Evolutionary conservation across 345 rosid species (phyloP).

Genomic region (Rhodamnia argentea): DNA sequence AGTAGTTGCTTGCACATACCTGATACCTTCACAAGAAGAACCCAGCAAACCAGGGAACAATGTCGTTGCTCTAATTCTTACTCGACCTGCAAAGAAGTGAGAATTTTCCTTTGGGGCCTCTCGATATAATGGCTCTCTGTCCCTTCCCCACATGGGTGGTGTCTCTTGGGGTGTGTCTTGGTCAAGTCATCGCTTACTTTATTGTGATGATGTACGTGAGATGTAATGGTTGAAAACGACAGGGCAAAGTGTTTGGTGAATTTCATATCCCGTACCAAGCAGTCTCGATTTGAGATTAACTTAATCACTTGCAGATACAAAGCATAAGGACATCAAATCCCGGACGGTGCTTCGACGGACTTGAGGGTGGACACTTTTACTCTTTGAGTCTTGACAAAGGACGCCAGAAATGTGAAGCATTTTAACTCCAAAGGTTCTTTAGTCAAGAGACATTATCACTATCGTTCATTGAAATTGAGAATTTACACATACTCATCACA

Average conservation of each 20-base stretch:
- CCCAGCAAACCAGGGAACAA: background rate
- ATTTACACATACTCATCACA: background rate
- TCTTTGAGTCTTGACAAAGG: too few relatives aligned
- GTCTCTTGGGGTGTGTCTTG: too few relatives aligned
- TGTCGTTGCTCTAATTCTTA: background rate
- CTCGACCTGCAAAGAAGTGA: background rate
- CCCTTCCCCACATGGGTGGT: fast-evolving
- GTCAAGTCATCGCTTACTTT: background rate
- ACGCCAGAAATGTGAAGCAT: background rate
- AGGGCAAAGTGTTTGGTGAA: background rate
- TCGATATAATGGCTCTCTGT: background rate
- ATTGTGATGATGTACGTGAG: background rate
- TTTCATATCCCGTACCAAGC: background rate
- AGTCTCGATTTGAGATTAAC: background rate
- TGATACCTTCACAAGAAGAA: background rate
- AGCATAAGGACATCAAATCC: too few relatives aligned
- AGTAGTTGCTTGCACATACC: background rate
- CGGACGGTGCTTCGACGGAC: too few relatives aligned
- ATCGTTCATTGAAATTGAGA: background rate
- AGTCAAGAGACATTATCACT: background rate
- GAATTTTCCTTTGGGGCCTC: background rate
- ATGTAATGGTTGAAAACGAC: background rate
- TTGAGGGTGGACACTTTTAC: too few relatives aligned
- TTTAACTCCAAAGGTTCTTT: background rate
- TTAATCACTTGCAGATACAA: background rate